Evolutionary conservation across 164 flowering plant species (phyloP), one percentile per base, ranked within the genome.

Genomic region (Liriodendron chinense): DNA sequence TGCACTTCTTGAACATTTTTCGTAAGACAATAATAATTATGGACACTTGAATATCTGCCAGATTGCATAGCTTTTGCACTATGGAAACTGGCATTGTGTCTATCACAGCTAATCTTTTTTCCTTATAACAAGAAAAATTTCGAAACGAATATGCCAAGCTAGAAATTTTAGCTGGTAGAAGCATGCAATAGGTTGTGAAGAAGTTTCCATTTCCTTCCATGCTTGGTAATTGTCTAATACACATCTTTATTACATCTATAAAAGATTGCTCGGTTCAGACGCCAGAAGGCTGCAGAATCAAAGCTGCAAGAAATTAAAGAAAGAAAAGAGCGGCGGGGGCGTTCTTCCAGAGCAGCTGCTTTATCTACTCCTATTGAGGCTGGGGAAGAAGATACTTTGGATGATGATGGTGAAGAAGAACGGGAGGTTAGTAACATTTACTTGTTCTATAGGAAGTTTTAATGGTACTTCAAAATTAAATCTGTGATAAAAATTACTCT

Each of bases 341-440:
- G 97, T 70, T 96, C 98, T 47, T 84, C 86, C 59, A 92, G 78
- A 89, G 98, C 99, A 34, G 80, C 98, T 69, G 93, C 98, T 23
- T 81, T 92, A 65, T 92, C 98, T 22, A 80, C 91, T 77, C 97
- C 98, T 49, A 78, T 92, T 74, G 98, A 91, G 82, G 86, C 85
- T 70, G 97, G 88, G 64, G 99, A 92, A 78, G 98, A 96, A 76
- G 98, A 93, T 80, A 73, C 79, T 72, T 62, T 83, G 68, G 99
- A 94, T 85, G 98, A 93, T 79, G 94, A 92, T 84, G 91, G 93
- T 57, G 99, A 96, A 81, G 99, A 96, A 83, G 99, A 94, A 78
- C 86, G 98, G 13, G 98, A 94, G 98, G 99, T 96, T 56, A 75
- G 92, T 78, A 75, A 53, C 59, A 47, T 28, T 9, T 18, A 7